phyloP scores from a whole-genome alignment of 2,329 filamentous ascomycete genomes.

The Delphinella strobiligena region DNA sequence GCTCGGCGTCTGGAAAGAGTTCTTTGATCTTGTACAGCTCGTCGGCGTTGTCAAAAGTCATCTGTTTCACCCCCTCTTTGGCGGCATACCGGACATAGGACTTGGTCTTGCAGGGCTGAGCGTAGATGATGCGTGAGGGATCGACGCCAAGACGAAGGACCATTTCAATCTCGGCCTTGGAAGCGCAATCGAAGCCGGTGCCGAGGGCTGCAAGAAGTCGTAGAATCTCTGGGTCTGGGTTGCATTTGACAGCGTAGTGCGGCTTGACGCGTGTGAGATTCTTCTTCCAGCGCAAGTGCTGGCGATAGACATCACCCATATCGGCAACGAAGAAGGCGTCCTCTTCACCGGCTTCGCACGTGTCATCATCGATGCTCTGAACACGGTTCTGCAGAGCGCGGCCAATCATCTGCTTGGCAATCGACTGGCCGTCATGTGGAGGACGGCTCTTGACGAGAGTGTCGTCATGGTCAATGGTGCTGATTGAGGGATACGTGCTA shows the following conservation, averaged over 20 bases:
- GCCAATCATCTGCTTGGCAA: conserved; percentile 70
- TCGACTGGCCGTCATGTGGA: conserved; percentile 35
- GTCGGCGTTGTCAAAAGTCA: conserved; percentile 98
- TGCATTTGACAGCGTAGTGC: conserved; percentile 98
- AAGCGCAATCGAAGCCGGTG: conserved; percentile 95
- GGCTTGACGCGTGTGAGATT: conserved; percentile 86
- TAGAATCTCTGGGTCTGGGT: conserved; percentile 82
- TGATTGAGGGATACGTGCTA: conserved; percentile 9
- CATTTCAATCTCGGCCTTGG: conserved; percentile 92
- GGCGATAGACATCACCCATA: conserved; percentile 95
- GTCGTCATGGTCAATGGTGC: conserved; percentile 14
- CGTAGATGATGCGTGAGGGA: conserved; percentile 91
- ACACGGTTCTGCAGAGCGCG: conserved; percentile 78
- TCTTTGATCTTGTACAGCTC: conserved; percentile 97
- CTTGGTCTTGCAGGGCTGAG: conserved; percentile 98
- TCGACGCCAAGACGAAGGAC: conserved; percentile 73
- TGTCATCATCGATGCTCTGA: conserved; percentile 70
- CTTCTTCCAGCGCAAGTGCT: conserved; percentile 96
- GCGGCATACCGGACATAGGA: conserved; percentile 90
- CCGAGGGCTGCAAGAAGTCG: conserved; percentile 78
- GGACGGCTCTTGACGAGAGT: background rate
- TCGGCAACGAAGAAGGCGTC: conserved; percentile 98
- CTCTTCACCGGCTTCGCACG: conserved; percentile 84
- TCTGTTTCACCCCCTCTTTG: conserved; percentile 77
- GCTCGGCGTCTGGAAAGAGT: conserved; percentile 76